Base-by-base conservation (phyloP, 331 rosid genomes). In the Dryas integrifolia region DNA sequence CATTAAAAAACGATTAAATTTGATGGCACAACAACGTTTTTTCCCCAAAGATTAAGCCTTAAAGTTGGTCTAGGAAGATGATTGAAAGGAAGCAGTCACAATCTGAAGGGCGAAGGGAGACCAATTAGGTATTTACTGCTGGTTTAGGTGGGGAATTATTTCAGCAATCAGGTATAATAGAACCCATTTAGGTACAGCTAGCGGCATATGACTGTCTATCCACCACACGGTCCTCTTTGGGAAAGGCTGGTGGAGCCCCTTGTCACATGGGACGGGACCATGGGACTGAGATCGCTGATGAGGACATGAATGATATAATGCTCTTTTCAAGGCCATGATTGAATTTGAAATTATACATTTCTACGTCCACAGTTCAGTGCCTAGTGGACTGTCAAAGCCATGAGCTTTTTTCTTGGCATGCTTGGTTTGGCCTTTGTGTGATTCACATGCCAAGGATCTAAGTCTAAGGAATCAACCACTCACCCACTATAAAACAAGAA, bases 161-260 rank as follows among this genome's bases (percentile, higher is more conserved):
- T 79, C 56, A 72, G 72, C 79, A 73, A 63, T 43, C 70, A 79
- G 45, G 67, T 56, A 16, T 14, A 60, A 30, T 30, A 30, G 35
- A 67, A 24, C 39, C 24, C 65, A 58, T 64, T 81, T 74, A 82
- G 92, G 89, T 85, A 52, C 78, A 81, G 66, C 81, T 77, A 81
- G 66, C 81, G 79, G 79, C 92, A 81, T 69, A 77, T 64, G 80
- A 82, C 80, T 56, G 85, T 85, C 82, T 52, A 45, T 26, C 88
- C 79, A 85, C 85, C 80, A 55, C 74, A 79, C 26, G 67, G 76
- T 45, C 75, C 65, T 79, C 51, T 35, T 50, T 56, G 16, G 59
- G 69, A 69, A 65, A 55, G 10, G 16, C 61, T 7, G 84, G 86
- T 86, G 90, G 88, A 83, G 77, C 88, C 89, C 65, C 39, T 60